These are phyloP conservation scores for Globisporangium splendens DNA, from an alignment of 352 stramenopile genomes.

Conservation along the genomic window DNA sequence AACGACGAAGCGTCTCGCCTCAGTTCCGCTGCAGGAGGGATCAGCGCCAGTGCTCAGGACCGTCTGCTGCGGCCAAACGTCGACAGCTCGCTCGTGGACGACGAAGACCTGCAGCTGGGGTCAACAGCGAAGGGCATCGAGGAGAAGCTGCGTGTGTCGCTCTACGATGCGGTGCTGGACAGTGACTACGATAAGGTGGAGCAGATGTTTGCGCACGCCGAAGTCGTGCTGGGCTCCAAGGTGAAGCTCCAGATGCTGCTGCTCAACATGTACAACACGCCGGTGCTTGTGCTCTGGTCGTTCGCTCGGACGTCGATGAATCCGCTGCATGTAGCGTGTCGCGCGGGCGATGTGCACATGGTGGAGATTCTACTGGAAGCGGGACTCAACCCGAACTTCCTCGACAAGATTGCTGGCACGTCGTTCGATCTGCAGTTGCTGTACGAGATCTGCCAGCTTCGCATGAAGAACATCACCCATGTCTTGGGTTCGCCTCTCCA, in stretches of 20 bases:
- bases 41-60: slow-evolving; percentile 8
- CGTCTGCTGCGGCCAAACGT: slow-evolving; percentile 30
- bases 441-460: slow-evolving; percentile 66
- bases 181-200: slow-evolving; percentile 37
- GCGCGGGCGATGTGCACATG: slow-evolving; percentile 52
- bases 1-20: slow-evolving; percentile 5
- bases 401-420: slow-evolving; percentile 74
- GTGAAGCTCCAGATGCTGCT: slow-evolving; percentile 59
- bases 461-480: slow-evolving; percentile 62
- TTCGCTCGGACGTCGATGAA: slow-evolving; percentile 73
- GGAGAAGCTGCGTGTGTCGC: slow-evolving; percentile 35
- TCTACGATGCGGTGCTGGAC: slow-evolving; percentile 49
- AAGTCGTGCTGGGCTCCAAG: slow-evolving; percentile 56
- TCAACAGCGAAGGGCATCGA: slow-evolving; percentile 37
- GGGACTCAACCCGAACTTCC: slow-evolving; percentile 65
- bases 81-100: slow-evolving; percentile 33
- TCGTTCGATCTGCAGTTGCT: slow-evolving; percentile 55
- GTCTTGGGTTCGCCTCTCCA: slow-evolving; percentile 67
- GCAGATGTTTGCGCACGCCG: slow-evolving; percentile 42
- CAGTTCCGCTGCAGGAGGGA: not conserved
- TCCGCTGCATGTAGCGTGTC: slow-evolving; percentile 68
- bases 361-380: slow-evolving; percentile 52
- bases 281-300: slow-evolving; percentile 47
- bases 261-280: slow-evolving; percentile 71
- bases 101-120: slow-evolving; percentile 36